Evolutionary conservation across 2,329 filamentous ascomycete species (phyloP), one percentile per base, ranked within the genome.

Genomic region (Rhynchosporium agropyri): DNA sequence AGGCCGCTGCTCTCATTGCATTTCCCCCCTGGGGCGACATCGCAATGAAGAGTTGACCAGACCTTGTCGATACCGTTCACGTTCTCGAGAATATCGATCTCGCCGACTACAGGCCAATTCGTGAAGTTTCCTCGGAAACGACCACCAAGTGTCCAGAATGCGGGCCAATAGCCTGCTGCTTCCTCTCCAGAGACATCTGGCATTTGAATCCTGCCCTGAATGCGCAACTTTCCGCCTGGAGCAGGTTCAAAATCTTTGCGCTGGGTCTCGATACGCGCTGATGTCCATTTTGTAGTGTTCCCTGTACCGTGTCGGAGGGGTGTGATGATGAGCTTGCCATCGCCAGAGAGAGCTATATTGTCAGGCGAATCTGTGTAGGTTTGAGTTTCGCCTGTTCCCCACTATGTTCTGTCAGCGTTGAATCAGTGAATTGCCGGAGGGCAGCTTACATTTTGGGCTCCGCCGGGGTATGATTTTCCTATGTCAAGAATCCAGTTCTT

Each of bases 271-370:
- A 51, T 51, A 4, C 49, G 42, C 9, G 43, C 56, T 4, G 56
- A 58, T 33, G 56, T 58, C 56, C 56, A 58, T 3, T 15, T n/a
- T 20, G 20, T 20, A 20, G 20, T 20, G 20, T 20, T 20, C 3
- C 56, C 56, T 36, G 31, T 33, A 2, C 28, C 3, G 33, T 40
- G n/a, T 31, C 33, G 42, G 29, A 72, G 61, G 7, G 74, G 73
- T 0, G 74, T 76, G 57, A 80, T 81, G 46, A 70, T 69, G 9
- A 82, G 76, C 4, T 74, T 76, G 12, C 74, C 72, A 10, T 72
- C 64, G 6, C 69, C 63, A 9, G 77, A 77, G 63, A 81, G 72
- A 61, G 69, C 73, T 45, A 82, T 67, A 71, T 83, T 83, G 46
- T 69, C 61, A 12, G 50, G 69, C 68, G 29, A 49, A 31, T 38